Conservation (phyloP, 2,329 filamentous ascomycete species). For the Massarina eburnea region DNA sequence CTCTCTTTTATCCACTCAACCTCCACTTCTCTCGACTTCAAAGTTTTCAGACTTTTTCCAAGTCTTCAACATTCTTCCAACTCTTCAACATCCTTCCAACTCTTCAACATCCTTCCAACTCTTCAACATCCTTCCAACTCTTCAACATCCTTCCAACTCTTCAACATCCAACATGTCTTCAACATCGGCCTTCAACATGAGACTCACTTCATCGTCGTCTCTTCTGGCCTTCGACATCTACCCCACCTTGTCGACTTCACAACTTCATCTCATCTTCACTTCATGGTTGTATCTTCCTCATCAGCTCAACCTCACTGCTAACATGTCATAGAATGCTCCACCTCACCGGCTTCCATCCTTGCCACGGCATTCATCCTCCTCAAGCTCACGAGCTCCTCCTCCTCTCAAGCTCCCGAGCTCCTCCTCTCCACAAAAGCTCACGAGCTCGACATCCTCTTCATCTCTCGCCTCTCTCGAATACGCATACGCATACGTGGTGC, state of each 20-base stretch:
- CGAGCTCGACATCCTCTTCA: too few species aligned
- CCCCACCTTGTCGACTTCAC: not conserved
- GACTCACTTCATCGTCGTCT: not conserved
- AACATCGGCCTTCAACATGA: not conserved
- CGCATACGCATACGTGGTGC: not conserved
- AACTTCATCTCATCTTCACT: not conserved
- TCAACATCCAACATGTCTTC: not conserved
- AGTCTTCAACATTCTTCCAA: not conserved
- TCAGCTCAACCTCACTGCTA: not conserved
- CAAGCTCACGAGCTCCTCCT: not conserved
- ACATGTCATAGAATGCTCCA: not conserved
- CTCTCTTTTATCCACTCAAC: not conserved
- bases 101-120: not conserved
- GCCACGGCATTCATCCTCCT: not conserved
- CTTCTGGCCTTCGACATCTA: not conserved
- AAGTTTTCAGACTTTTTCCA: too few species aligned
- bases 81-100: not conserved
- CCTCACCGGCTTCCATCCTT: not conserved
- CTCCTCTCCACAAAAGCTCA: too few species aligned
- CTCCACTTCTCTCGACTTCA: not conserved
- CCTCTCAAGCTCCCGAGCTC: too few species aligned
- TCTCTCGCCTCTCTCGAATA: too few species aligned
- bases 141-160: not conserved
- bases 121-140: too few species aligned
- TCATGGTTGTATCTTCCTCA: not conserved